Conservation (phyloP, 331 rosid genomes). For the Cydonia oblonga region DNA sequence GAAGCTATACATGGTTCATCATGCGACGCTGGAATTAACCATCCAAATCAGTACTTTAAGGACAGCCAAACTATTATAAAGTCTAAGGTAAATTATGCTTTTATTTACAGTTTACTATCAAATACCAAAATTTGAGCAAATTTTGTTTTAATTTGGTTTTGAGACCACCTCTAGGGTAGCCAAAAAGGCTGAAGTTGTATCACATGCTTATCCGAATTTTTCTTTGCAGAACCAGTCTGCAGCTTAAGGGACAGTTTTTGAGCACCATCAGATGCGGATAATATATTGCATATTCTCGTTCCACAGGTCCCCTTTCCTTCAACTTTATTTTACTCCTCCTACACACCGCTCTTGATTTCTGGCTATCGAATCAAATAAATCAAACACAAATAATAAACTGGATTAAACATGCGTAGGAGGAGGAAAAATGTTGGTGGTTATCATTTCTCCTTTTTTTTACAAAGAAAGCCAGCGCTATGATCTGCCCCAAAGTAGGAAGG, state of each 20-base stretch:
- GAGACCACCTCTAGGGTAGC: not conserved
- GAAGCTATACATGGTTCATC: slow-evolving; percentile 67
- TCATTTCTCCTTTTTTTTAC: not conserved
- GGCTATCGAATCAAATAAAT: not conserved
- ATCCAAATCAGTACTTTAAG: slow-evolving; percentile 89
- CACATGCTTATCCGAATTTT: not conserved
- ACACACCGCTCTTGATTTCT: too few species aligned
- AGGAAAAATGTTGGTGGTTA: not conserved
- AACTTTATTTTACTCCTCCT: not conserved
- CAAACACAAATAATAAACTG: not conserved
- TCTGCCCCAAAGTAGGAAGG: not conserved
- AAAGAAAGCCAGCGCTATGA: not conserved
- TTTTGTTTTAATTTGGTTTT: not conserved
- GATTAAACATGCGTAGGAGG: not conserved
- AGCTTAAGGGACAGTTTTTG: slow-evolving; percentile 9
- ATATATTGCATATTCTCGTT: not conserved
- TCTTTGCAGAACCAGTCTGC: slow-evolving; percentile 45
- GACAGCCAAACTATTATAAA: slow-evolving; percentile 65
- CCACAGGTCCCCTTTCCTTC: not conserved
- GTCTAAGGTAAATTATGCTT: slow-evolving; percentile 35
- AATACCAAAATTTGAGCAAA: not conserved
- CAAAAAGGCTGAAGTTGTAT: not conserved
- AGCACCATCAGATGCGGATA: not conserved
- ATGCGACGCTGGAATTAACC: slow-evolving; percentile 86
- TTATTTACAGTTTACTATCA: not conserved